Conservation (phyloP, 306 rosid genomes). For the Gastrolobium villosum region DNA sequence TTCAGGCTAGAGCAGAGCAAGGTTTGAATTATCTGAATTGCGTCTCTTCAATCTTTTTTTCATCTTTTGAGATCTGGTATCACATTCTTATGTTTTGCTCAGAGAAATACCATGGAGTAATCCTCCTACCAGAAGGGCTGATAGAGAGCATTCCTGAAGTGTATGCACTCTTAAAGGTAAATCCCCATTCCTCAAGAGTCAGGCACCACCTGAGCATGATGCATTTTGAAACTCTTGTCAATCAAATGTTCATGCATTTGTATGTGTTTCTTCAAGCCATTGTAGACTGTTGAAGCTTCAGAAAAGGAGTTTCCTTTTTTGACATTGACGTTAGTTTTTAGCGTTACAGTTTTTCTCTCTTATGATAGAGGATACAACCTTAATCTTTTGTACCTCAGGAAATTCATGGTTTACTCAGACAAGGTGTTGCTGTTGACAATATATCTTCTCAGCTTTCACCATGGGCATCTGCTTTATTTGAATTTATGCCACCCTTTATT, state of each 20-base stretch:
- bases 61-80: slow-evolving; percentile 28
- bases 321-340: background rate
- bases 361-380: background rate
- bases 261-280: slow-evolving; percentile 28
- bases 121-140: slow-evolving; percentile 95
- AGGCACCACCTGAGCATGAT: background rate
- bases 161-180: slow-evolving; percentile 94
- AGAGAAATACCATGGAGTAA: slow-evolving; percentile 97
- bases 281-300: slow-evolving; percentile 37
- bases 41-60: slow-evolving; percentile 7
- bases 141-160: slow-evolving; percentile 99
- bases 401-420: slow-evolving; percentile 84
- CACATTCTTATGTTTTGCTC: slow-evolving; percentile 45
- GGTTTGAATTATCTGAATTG: slow-evolving; percentile 61
- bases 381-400: slow-evolving; percentile 69
- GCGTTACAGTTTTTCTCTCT: slow-evolving; percentile 8
- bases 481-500: slow-evolving; percentile 93
- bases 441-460: slow-evolving; percentile 92
- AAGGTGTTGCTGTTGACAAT: slow-evolving; percentile 75
- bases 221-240: background rate
- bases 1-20: slow-evolving; percentile 92
- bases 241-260: background rate
- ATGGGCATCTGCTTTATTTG: slow-evolving; percentile 98
- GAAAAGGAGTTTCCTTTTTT: slow-evolving; percentile 10
- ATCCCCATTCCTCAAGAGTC: background rate